A percentile compares a stretch with the other conserved stretches of the same genome.
Conservation (phyloP, 176 grass and related monocot species). For the Themeda triandra region DNA sequence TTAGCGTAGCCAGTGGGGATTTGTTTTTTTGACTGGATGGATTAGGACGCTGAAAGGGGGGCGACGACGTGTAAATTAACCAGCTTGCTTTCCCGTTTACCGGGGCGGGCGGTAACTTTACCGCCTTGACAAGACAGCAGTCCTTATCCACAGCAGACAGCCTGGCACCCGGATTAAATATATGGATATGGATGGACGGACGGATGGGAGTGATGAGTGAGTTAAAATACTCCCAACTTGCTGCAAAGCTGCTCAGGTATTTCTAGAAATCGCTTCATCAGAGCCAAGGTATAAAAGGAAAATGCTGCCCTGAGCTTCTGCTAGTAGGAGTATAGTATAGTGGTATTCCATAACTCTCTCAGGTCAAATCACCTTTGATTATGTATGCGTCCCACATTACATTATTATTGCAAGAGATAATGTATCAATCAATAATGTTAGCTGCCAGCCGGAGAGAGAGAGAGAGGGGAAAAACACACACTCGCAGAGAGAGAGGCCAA, state of each 20-base stretch:
- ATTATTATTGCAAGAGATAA: background rate
- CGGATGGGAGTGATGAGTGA: too few relatives aligned
- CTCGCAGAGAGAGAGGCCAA: background rate
- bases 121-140: conserved; percentile 28
- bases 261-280: background rate
- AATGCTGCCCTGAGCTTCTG: background rate
- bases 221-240: background rate
- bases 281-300: background rate
- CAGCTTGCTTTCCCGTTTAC: conserved; percentile 39
- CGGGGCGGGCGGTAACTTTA: conserved; percentile 29
- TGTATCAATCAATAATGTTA: background rate
- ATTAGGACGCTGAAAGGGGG: background rate
- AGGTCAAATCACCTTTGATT: conserved; percentile 1
- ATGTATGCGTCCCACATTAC: background rate
- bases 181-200: too few relatives aligned
- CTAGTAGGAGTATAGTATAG: too few relatives aligned
- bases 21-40: background rate
- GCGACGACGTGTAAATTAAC: background rate
- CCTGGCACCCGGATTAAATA: conserved; percentile 19
- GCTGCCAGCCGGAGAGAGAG: background rate
- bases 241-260: background rate
- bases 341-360: background rate
- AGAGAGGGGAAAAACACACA: background rate
- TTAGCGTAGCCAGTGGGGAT: background rate
- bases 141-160: conserved; percentile 44